phyloP scores from a whole-genome alignment of 73 alveolate species.

The Stentor roeselii region DNA sequence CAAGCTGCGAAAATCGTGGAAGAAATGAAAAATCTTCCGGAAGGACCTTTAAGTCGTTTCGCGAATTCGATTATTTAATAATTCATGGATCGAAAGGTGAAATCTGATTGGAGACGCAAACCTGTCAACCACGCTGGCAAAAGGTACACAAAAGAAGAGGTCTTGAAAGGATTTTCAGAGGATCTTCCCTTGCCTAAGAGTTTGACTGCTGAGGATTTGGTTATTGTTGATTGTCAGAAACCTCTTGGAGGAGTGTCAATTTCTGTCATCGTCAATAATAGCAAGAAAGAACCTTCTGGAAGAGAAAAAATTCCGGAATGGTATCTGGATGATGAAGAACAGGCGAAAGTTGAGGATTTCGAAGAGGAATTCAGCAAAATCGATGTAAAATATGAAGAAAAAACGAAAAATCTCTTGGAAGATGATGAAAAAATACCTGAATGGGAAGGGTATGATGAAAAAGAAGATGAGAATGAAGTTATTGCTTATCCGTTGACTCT shows the following conservation, averaged over 20 bases:
- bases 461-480: not conserved
- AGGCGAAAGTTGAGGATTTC: not conserved
- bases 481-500: not conserved
- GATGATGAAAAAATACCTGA: constrained; percentile 19
- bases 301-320: not conserved
- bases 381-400: not conserved
- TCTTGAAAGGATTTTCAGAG: not conserved
- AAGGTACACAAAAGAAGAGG: constrained; percentile 14
- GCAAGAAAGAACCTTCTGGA: not conserved
- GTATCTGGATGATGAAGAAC: not conserved
- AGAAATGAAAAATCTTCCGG: not conserved
- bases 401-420: not conserved
- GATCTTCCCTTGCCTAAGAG: no score
- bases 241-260: not conserved
- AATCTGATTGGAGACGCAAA: constrained; percentile 16
- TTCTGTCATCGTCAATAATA: no score
- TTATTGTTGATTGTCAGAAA: not conserved
- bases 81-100: no score
- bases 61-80: no score
- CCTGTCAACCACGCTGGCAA: not conserved
- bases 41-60: not conserved
- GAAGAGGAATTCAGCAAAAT: constrained; percentile 17
- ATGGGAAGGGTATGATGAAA: constrained; percentile 6
- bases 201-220: not conserved
- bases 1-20: not conserved